Evolutionary conservation across 805 yeast species (phyloP), one percentile per base, ranked within the genome.

Genomic region (Sugiyamaella chiloensis): DNA sequence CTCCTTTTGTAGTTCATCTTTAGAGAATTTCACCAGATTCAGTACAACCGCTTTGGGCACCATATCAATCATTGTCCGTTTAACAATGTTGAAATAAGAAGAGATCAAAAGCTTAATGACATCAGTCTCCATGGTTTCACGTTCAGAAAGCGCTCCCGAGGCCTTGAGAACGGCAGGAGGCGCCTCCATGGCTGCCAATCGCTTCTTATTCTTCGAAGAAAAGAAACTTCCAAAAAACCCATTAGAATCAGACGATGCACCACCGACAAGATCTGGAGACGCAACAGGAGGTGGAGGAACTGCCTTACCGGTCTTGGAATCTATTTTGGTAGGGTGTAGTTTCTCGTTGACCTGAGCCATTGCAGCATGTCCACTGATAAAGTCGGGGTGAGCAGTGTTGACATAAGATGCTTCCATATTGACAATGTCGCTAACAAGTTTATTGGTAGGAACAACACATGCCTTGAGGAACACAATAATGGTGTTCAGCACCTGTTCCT

Each of bases 211-310:
- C 70, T 89, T 90, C 3, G 91, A 79, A 7, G 90, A 80, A 69
- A 93, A 93, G 65, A 93, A 91, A 0, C 96, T 96, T 46, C 97
- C 96, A 66, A 93, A 93, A 71, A 91, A 93, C 4, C 97, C 96
- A 46, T 79, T 74, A 17, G 71, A 48, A 46, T 70, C 73, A 46
- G 82, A 83, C 17, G 47, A 9, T n/a, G 29, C 26, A 21, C 51
- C 31, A 19, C 40, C 17, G n/a, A 27, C 31, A 1, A 46, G 43
- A 45, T 66, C 60, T 60, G 69, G 57, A 64, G 53, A 47, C 16
- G 69, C 35, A 16, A 52, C 30, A 14, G 35, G 14, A 6, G 47
- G 43, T 14, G 57, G 69, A 64, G 45, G 81, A 3, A 54, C 74
- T 32, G 95, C 87, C 65, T 88, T 89, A 40, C 96, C 96, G 1